Base-by-base conservation (phyloP, 2,329 filamentous ascomycete genomes). In the Grosmannia serpens region DNA sequence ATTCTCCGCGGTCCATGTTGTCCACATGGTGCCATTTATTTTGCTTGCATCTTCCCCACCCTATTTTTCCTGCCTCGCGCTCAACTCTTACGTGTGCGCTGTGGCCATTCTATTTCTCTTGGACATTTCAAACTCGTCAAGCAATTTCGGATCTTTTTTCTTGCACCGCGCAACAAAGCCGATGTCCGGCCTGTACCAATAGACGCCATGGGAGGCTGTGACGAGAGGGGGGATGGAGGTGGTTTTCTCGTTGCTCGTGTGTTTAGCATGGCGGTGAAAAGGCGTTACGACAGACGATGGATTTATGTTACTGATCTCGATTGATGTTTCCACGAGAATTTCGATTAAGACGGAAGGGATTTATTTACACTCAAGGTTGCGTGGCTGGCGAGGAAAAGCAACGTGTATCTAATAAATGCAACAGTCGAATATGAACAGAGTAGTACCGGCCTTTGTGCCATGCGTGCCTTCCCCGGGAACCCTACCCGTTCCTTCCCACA, bases 251-350 rank as follows among this genome's bases (percentile, higher is more conserved):
- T 49, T 57, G 46, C 46, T 52, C 20, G 55, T 38, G 55, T 51
- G 31, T 57, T 50, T 26, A 13, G 47, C 55, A 51, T 57, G 55
- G 55, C 47, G 46, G 55, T 31, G 54, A 38, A 35, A 44, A 57
- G 55, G 55, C 55, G 55, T 57, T 57, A 10, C 27, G 27, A 51
- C 26, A 41, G 55, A 56, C 41, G 47, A 52, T 53, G 47, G 31
- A n/a, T 50, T 51, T 47, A 55, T 41, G 46, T 51, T 31, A 38
- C 24, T 49, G 29, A 15, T 51, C 33, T 29, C 46, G n/a, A 41
- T 27, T 35, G 9, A 46, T 44, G 20, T 57, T 41, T 53, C 47
- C 29, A 52, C 47, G 47, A 50, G 26, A 15, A 20, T 50, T 49
- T 26, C 17, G 46, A 49, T 10, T 15, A 15, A 50, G 13, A 31